Conservation (phyloP, 257 asterid species). For the Primulina tabacum region DNA sequence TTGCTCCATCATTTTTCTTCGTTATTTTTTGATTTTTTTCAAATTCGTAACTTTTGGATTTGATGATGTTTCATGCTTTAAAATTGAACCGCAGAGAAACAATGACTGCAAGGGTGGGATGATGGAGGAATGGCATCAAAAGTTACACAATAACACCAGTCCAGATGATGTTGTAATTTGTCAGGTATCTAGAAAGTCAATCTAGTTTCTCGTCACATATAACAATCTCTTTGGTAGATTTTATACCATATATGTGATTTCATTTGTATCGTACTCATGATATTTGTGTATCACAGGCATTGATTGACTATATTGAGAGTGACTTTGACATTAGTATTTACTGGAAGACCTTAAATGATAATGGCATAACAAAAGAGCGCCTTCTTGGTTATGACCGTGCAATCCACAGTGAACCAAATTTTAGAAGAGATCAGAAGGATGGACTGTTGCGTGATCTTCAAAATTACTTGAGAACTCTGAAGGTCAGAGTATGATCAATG, state of each 20-base stretch:
- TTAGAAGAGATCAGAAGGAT: slow-evolving; percentile 74
- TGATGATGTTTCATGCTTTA: slow-evolving; percentile 5
- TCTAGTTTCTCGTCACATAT: neutral
- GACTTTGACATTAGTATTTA: slow-evolving; percentile 80
- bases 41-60: slow-evolving; percentile 8
- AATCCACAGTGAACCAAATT: slow-evolving; percentile 82
- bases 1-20: neutral
- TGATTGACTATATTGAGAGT: slow-evolving; percentile 73
- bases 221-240: slow-evolving; percentile 12
- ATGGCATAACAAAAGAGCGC: slow-evolving; percentile 97
- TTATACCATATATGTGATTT: neutral
- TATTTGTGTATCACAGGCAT: slow-evolving; percentile 55
- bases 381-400: slow-evolving; percentile 98
- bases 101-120: slow-evolving; percentile 94
- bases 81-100: slow-evolving; percentile 59
- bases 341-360: slow-evolving; percentile 91
- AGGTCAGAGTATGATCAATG: slow-evolving; percentile 44
- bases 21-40: slow-evolving; percentile 11
- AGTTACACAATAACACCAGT: slow-evolving; percentile 94
- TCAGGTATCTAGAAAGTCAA: slow-evolving; percentile 59
- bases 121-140: slow-evolving; percentile 99
- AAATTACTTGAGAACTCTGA: slow-evolving; percentile 85
- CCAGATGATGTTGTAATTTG: slow-evolving; percentile 98
- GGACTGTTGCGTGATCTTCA: slow-evolving; percentile 95
- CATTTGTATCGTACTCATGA: neutral